Evolutionary conservation across 352 stramenopile genomes (phyloP).

Genomic region (Phytophthora sojae): DNA sequence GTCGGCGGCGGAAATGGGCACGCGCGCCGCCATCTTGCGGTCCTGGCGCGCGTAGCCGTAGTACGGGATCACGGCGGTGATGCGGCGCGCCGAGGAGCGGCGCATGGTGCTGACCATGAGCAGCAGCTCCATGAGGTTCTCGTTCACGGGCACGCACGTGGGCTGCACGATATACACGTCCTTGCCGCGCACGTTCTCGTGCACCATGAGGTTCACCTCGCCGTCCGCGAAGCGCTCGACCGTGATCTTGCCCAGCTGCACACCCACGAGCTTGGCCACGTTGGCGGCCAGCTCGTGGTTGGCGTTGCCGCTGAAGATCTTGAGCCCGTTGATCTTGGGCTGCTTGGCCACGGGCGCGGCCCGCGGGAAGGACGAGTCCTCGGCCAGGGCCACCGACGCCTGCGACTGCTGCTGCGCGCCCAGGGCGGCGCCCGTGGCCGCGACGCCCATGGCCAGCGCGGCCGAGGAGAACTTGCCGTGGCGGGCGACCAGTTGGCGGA

Average conservation of each 20-base stretch:
- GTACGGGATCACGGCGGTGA: constrained; percentile 99
- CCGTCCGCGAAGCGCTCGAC: constrained; percentile 99
- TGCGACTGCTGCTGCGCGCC: constrained; percentile 43
- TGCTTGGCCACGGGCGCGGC: constrained; percentile 80
- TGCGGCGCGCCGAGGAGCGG: constrained; percentile 96
- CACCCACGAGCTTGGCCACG: constrained; percentile 97
- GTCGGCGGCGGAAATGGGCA: constrained; percentile 97
- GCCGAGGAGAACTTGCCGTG: constrained; percentile 56
- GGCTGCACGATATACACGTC: constrained; percentile 99
- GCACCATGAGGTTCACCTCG: constrained; percentile 99
- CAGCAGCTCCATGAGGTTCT: constrained; percentile 99
- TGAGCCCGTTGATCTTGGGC: constrained; percentile 93
- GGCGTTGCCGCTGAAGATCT: constrained; percentile 98
- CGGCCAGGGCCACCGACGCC: constrained; percentile 40
- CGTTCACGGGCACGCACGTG: constrained; percentile 99
- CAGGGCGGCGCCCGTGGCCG: constrained; percentile 50
- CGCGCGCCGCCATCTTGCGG: constrained; percentile 93
- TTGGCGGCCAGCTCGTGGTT: constrained; percentile 97
- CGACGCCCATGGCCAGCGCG: constrained; percentile 58
- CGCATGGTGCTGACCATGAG: constrained; percentile 98
- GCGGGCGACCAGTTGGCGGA: constrained; percentile 72
- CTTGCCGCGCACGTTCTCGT: constrained; percentile 99
- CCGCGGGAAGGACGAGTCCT: constrained; percentile 60
- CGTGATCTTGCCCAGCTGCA: constrained; percentile 98
- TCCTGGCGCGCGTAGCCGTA: constrained; percentile 93